Conservation (phyloP, 257 asterid species). For the Craterostigma plantagineum region DNA sequence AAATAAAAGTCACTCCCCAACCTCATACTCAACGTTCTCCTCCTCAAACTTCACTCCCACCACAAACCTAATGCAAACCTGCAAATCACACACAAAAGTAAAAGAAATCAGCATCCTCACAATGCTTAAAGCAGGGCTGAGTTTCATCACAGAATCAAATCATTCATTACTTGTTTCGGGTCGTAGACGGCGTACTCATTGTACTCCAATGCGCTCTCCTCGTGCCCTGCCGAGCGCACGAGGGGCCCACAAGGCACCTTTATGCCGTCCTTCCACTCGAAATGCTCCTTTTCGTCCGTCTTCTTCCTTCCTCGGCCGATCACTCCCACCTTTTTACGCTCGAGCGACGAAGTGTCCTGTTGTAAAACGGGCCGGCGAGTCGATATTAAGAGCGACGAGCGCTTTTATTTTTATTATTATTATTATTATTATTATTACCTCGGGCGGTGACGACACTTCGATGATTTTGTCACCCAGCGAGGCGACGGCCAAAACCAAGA, state of each 20-base stretch:
- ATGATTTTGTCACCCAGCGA: neutral
- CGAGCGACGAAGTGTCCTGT: conserved; percentile 32
- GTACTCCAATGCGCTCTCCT: conserved; percentile 53
- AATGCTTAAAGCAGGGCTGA: too few species aligned
- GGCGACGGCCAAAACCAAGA: conserved; percentile 38
- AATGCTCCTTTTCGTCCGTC: conserved; percentile 68
- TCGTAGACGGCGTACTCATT: conserved; percentile 75
- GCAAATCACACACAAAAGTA: too few species aligned
- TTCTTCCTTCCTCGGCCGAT: conserved; percentile 51
- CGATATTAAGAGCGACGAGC: too few species aligned
- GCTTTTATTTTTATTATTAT: too few species aligned
- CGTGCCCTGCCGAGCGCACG: conserved; percentile 25
- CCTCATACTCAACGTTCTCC: conserved; percentile 31
- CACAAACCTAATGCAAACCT: conserved; percentile 65
- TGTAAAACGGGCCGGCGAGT: too few species aligned
- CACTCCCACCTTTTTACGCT: conserved; percentile 43
- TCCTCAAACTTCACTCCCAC: conserved; percentile 72
- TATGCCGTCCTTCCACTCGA: conserved; percentile 56
- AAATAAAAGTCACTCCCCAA: too few species aligned
- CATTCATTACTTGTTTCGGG: conserved; percentile 61
- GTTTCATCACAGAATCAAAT: neutral
- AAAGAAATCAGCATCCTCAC: too few species aligned
- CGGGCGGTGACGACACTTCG: conserved; percentile 7
- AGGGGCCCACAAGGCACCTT: conserved; percentile 67
- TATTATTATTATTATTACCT: too few species aligned